A percentile compares a stretch with the other conserved stretches of the same genome.
These are phyloP conservation scores for Fusarium verrucosum DNA, from an alignment of 2,329 filamentous ascomycete genomes.

Conservation along the genomic window DNA sequence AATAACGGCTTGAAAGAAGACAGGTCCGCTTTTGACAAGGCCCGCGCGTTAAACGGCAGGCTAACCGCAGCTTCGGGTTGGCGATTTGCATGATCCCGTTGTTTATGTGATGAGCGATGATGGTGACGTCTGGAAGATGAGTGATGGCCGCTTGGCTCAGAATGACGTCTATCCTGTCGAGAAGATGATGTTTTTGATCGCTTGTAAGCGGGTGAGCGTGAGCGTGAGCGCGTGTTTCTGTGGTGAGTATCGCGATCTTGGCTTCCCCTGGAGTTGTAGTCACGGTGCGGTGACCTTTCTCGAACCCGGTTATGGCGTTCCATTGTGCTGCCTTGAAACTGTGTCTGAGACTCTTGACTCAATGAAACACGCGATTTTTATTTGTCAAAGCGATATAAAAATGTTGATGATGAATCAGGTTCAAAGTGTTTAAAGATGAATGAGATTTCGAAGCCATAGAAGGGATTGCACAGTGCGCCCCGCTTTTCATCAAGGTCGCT, in stretches of 20 bases:
- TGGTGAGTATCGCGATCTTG: conserved; percentile 24
- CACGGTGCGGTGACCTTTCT: conserved; percentile 38
- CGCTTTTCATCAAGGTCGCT: conserved; percentile 23
- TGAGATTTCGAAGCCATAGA: conserved; percentile 36
- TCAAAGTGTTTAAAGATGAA: conserved; percentile 18
- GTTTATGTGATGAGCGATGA: conserved; percentile 41
- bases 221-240: conserved; percentile 35
- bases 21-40: conserved; percentile 76
- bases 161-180: conserved; percentile 22
- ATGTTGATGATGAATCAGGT: conserved; percentile 2
- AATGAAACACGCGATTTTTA: not conserved
- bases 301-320: conserved; percentile 22
- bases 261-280: conserved; percentile 33
- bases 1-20: conserved; percentile 74
- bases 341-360: not conserved
- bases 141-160: conserved; percentile 26
- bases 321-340: conserved; percentile 12
- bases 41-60: conserved; percentile 73
- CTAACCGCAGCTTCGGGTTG: conserved; percentile 13
- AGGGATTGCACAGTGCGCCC: conserved; percentile 42
- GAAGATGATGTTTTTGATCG: conserved; percentile 28
- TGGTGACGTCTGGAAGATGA: conserved; percentile 30
- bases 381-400: not conserved
- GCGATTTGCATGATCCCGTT: conserved; percentile 30
- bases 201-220: conserved; percentile 37